Conservation (phyloP, 2,329 filamentous ascomycete genomes). For the Fusarium heterosporum region DNA sequence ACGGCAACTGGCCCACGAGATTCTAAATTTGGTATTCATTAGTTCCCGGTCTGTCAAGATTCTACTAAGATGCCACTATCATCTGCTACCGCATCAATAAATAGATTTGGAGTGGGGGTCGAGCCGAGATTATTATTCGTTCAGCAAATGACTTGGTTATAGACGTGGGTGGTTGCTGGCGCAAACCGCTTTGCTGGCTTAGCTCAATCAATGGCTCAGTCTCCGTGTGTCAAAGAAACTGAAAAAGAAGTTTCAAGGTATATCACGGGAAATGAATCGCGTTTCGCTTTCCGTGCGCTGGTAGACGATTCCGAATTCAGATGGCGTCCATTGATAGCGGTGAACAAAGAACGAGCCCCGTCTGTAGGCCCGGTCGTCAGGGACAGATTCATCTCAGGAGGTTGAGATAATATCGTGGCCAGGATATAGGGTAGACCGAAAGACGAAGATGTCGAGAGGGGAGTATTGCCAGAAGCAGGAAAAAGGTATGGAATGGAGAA, state of each 20-base stretch:
- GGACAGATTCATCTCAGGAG: neutral
- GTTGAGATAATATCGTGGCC: neutral
- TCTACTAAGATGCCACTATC: constrained; percentile 32
- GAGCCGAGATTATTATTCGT: constrained; percentile 13
- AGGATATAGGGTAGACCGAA: neutral
- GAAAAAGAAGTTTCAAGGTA: constrained; percentile 31
- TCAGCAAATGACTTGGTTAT: constrained; percentile 4
- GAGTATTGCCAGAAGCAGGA: neutral
- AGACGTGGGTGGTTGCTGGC: constrained; percentile 19
- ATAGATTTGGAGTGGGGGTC: constrained; percentile 22
- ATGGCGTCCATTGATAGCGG: constrained; percentile 5
- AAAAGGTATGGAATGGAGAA: neutral
- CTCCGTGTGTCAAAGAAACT: neutral
- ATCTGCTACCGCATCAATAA: constrained; percentile 26
- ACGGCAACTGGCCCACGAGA: constrained; percentile 21
- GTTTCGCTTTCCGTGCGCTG: constrained; percentile 15
- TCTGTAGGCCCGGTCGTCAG: neutral
- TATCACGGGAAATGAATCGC: constrained; percentile 11
- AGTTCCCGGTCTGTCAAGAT: constrained; percentile 6
- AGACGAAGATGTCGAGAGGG: neutral
- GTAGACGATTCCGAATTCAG: constrained; percentile 26
- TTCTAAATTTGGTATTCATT: constrained; percentile 3
- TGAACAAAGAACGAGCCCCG: neutral
- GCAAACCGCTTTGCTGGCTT: constrained; percentile 30
- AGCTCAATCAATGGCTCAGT: constrained; percentile 11